Conservation (phyloP, 306 rosid species). For the Psophocarpus tetragonolobus region DNA sequence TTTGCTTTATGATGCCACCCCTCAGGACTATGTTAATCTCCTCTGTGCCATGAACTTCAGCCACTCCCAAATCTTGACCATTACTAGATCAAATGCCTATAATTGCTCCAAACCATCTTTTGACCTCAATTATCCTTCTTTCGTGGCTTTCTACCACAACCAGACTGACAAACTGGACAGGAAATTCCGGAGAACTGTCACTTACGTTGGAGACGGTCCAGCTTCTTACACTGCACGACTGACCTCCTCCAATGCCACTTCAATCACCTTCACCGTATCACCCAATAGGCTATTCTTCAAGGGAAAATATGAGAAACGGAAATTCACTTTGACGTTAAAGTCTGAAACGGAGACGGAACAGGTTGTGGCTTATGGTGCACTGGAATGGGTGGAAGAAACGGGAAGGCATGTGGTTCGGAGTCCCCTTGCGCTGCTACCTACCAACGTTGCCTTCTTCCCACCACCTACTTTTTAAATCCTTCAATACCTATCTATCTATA, state of each 20-base stretch:
- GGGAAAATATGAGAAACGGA: not conserved
- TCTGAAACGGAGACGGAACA: not conserved
- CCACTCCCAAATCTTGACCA: not conserved
- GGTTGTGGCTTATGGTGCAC: not conserved
- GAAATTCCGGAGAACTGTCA: not conserved
- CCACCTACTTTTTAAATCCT: too few species aligned
- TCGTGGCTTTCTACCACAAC: not conserved
- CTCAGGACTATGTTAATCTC: not conserved
- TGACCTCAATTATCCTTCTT: constrained; percentile 1
- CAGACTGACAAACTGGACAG: not conserved
- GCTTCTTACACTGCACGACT: not conserved
- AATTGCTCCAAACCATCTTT: not conserved
- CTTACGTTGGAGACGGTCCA: constrained; percentile 8
- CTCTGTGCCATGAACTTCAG: constrained; percentile 1
- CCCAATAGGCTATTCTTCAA: not conserved
- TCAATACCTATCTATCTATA: too few species aligned
- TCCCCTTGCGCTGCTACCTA: not conserved
- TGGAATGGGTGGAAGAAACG: not conserved
- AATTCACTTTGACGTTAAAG: not conserved
- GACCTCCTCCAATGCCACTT: not conserved
- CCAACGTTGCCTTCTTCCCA: not conserved
- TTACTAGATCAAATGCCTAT: constrained; percentile 11
- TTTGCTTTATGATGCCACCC: not conserved
- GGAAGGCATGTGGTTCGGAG: not conserved
- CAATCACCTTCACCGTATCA: not conserved